Base-by-base conservation (phyloP, 208 protist species). In the Leishmania mexicana region DNA sequence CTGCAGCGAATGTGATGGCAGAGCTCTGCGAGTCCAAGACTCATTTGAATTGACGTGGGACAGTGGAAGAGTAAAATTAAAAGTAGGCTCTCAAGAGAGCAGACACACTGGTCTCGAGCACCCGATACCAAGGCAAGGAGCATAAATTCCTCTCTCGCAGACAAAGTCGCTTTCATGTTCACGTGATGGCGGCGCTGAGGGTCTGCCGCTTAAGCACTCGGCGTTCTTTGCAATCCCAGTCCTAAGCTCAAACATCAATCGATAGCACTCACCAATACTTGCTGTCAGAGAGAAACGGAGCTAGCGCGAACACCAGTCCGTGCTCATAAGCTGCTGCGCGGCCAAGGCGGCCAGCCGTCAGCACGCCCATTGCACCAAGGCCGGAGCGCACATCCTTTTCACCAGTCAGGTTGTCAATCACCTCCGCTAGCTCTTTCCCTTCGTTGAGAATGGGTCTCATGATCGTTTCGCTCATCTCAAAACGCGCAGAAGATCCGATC, bases 291-390 rank as follows among this genome's bases (percentile, higher is more conserved):
- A 97, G 73, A 79, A 95, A 97, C 10, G 94, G 94, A 58, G 92
- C 94, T 10, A 97, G 81, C 15, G 94, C 94, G 88, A 95, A 97
- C 31, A 95, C 89, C 40, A 97, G 58, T 2, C 94, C 94, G 73
- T 97, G 92, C 53, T 83, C 80, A 84, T 97, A 97, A 10, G 90
- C 88, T 21, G 87, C 84, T 21, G 89, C 88, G 38, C 94, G 88
- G 31, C 80, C 86, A 38, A 97, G 81, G 60, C 94, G 78, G 17
- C 94, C 92, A 35, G 74, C 90, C 28, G 94, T 97, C 49, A 97
- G 85, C 65, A 95, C 82, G 13, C 94, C 94, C 94, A 97, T 97
- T 17, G 94, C 94, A 45, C 94, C 94, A 49, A 94, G 83, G 35
- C 87, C 85, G 15, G 92, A 95, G n/a, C 94, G 90, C 28, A 97